Evolutionary conservation across 1,284 basidiomycete species (phyloP), one percentile per base, ranked within the genome.

Genomic region (Earliella scabrosa): DNA sequence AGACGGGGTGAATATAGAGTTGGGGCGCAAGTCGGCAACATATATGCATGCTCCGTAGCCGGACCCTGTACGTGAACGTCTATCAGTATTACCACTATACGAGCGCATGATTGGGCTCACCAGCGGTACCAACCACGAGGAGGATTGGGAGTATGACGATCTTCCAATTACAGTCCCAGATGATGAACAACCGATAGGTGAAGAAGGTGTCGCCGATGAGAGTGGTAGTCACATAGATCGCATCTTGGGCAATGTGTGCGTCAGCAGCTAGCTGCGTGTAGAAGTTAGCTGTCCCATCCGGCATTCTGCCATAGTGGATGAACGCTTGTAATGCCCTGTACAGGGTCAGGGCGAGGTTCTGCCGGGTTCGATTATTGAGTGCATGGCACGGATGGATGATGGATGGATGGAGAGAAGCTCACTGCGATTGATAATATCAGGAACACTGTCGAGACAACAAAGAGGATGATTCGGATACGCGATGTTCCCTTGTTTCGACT

Each of bases 41-140:
- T 57, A 48, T 1, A 48, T 45, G 43, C 50, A 48, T 3, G 59
- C 59, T n/a, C 59, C 59, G 18, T 57, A 60, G 2, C 59, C 59
- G 11, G 54, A 41, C 7, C 52, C 59, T 60, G 24, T n/a, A n/a
- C n/a, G n/a, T n/a, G n/a, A n/a, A n/a, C n/a, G n/a, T n/a, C n/a
- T n/a, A n/a, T n/a, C n/a, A n/a, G n/a, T n/a, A n/a, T n/a, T n/a
- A n/a, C n/a, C n/a, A n/a, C n/a, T n/a, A n/a, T n/a, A n/a, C n/a
- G n/a, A n/a, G n/a, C n/a, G n/a, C n/a, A n/a, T n/a, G n/a, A n/a
- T n/a, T n/a, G n/a, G n/a, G 36, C 53, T 50, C 45, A 31, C 38
- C 11, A 7, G 5, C 23, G 14, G 41, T 21, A 7, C 23, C 41
- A 6, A 23, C 7, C 41, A 44, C 7, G 24, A 29, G 24, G 14